phyloP scores from a whole-genome alignment of 2,329 filamentous ascomycete species.

The Eutypa lata region DNA sequence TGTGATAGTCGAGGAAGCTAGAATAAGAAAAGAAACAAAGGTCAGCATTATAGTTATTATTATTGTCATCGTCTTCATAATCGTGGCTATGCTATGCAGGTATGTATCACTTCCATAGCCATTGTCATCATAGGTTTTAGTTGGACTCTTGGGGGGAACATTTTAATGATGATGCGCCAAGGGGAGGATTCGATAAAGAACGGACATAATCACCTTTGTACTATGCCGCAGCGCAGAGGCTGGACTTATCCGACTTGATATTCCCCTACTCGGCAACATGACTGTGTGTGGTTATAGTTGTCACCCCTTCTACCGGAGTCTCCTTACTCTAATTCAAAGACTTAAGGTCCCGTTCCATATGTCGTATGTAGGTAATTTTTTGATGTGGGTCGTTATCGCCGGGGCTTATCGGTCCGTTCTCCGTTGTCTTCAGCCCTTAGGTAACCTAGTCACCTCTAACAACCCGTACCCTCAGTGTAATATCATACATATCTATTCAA shows the following conservation, averaged over 20 bases:
- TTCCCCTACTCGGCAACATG: slow-evolving; percentile 56
- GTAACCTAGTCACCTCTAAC: too few species aligned
- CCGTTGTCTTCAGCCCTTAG: too few species aligned
- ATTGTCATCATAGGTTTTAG: too few species aligned
- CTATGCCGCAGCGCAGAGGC: slow-evolving; percentile 36
- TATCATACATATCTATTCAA: background rate
- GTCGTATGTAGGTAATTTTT: too few species aligned
- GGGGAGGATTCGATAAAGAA: background rate
- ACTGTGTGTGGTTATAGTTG: slow-evolving; percentile 11
- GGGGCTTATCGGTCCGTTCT: background rate
- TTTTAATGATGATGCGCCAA: background rate
- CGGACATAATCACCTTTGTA: slow-evolving; percentile 10
- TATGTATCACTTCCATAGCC: too few species aligned
- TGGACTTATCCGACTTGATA: slow-evolving; percentile 41
- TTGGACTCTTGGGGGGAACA: too few species aligned
- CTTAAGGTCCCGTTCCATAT: too few species aligned
- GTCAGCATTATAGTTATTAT: too few species aligned
- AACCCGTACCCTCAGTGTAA: too few species aligned
- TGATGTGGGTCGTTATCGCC: too few species aligned
- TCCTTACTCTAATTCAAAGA: background rate
- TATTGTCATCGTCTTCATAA: too few species aligned
- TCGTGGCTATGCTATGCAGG: too few species aligned
- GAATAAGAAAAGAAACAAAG: background rate
- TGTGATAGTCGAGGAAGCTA: slow-evolving; percentile 1
- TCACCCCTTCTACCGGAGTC: background rate